Evolutionary conservation across 2,329 filamentous ascomycete genomes (phyloP).

Genomic region (Ophiostoma pallidulum): DNA sequence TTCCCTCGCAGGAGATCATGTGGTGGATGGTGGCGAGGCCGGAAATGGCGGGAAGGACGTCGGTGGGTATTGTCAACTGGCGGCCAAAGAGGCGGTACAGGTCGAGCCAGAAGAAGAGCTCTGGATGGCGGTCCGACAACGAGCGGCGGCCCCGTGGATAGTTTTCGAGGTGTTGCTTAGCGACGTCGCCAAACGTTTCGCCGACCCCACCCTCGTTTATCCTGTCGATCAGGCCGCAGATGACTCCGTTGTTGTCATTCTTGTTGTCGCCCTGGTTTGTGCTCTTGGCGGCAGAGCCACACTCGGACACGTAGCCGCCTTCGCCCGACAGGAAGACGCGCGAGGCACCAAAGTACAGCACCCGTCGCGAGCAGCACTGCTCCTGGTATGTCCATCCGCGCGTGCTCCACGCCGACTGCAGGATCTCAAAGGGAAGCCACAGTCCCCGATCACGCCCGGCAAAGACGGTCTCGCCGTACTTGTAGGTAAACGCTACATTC

Average conservation of each 20-base stretch:
- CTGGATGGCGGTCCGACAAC: too few species aligned
- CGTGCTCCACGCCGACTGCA: not conserved
- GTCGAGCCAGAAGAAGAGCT: not conserved
- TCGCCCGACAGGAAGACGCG: not conserved
- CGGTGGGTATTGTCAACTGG: not conserved
- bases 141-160: too few species aligned
- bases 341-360: not conserved
- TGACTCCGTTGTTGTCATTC: not conserved
- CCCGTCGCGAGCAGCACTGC: not conserved
- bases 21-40: not conserved
- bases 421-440: not conserved
- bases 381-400: slow-evolving; percentile 9
- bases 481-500: not conserved
- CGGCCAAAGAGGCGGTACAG: not conserved
- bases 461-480: too few species aligned
- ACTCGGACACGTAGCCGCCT: not conserved
- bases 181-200: too few species aligned
- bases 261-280: too few species aligned
- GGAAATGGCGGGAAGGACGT: slow-evolving; percentile 1
- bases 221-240: not conserved
- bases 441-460: not conserved
- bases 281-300: not conserved
- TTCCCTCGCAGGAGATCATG: too few species aligned
- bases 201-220: too few species aligned
- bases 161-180: too few species aligned